A percentile compares a stretch with the other conserved stretches of the same genome.
Conservation (phyloP, 2,329 filamentous ascomycete species). For the Colletotrichum orchidophilum region DNA sequence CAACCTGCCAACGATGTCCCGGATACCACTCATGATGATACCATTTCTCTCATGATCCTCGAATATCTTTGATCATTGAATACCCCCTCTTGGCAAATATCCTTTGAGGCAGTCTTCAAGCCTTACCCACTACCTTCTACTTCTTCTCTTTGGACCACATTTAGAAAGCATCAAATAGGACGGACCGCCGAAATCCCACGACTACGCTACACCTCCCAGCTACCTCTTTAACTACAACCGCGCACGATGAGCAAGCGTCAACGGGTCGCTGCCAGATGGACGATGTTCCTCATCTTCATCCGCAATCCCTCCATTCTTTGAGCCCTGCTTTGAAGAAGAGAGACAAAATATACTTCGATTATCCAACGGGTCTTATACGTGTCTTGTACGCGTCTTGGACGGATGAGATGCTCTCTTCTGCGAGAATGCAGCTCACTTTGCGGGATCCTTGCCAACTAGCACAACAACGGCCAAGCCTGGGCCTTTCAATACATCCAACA, state of each 20-base stretch:
- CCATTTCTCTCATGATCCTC: slow-evolving; percentile 30
- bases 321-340: background rate
- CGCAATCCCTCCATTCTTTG: background rate
- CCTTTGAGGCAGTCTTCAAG: background rate
- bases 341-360: background rate
- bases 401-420: background rate
- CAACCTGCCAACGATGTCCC: background rate
- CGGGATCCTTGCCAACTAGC: too few relatives aligned
- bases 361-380: background rate
- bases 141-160: background rate
- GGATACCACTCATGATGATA: slow-evolving; percentile 28
- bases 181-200: background rate
- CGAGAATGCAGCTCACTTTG: background rate
- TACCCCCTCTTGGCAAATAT: background rate
- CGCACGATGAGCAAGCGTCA: background rate
- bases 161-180: background rate
- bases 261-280: background rate
- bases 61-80: slow-evolving; percentile 7
- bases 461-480: background rate
- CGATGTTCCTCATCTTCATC: background rate
- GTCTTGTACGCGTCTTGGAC: background rate
- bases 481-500: background rate
- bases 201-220: background rate
- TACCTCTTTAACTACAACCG: background rate
- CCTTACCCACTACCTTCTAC: background rate